Evolutionary conservation across 1,284 basidiomycete genomes (phyloP), one percentile per base, ranked within the genome.

Genomic region (Papiliotrema nemorosa): DNA sequence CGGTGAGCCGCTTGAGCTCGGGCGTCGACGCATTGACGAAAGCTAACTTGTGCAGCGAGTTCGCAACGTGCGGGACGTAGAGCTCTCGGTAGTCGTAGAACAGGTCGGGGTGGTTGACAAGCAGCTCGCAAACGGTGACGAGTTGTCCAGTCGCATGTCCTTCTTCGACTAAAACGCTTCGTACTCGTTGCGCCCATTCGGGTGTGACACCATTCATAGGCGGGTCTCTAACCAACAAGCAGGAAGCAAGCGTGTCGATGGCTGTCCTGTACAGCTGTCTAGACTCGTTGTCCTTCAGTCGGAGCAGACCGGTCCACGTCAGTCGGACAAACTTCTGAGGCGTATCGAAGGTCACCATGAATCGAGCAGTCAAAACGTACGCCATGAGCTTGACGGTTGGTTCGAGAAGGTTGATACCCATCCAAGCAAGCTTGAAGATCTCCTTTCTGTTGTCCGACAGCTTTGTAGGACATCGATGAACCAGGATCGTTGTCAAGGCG

Each of bases 61-160:
- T 88, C 54, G 93, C 88, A 76, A 99, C 92, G 67, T 96, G 89
- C 0, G 92, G 89, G n/a, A 98, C 83, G 72, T 98, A 98, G 29
- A 97, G 78, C 14, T 90, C 88, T 39, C 96, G 86, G 54, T 91
- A 89, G 44, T 89, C 85, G 77, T 89, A 98, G 78, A 98, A 99
- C 5, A 97, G 80, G 50, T 91, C 83, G 1, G 88, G 84, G 60
- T 98, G 91, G 54, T 91, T 88, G 53, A 92, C 86, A 49, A 99
- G 86, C 50, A 98, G 82, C 59, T 92, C 87, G 70, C 97, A 94
- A 46, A 97, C 89, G 53, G 87, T 85, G 57, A 88, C 83, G 44
- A 93, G 83, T 64, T 94, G 90, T 27, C 86, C 82, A 40, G 89
- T 82, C 14, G 82, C 82, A 55, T 84, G 83, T 2, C 88, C 88